Base-by-base conservation (phyloP, 805 yeast species). In the Saccharomycopsis amapae region DNA sequence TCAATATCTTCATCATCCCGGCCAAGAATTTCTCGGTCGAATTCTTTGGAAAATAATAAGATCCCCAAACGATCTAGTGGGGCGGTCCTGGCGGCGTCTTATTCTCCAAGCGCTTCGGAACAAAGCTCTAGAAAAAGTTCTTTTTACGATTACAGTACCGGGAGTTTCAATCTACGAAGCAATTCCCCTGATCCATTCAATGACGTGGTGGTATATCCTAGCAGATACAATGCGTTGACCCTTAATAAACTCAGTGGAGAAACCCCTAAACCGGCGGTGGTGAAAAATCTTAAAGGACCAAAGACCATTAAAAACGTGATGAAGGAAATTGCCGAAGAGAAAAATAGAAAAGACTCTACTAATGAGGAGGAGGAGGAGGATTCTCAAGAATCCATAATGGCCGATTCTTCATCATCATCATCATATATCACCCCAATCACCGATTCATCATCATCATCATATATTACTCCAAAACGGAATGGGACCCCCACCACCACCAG, bases 101-200 rank as follows among this genome's bases (percentile, higher is more conserved):
- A 50, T 36, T 46, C 51, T 2, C 53, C 53, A 23, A 44, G 49
- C 24, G 44, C 51, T 6, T 47, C 51, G 12, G 53, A 50, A 37
- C 53, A 50, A 20, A 50, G 53, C 28, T 47, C 51, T 5, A 40
- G 53, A 36, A 46, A 44, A 44, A 50, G 53, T 40, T 50, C 53
- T 5, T 50, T 50, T 17, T 50, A 50, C 23, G 53, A 50, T 28
- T 50, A 47, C 40, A 46, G 47, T 26, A 49, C 48, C 2, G 50
- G 45, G 15, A 44, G 44, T 24, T 32, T 42, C 20, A 46, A 43
- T 26, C 38, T 35, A 20, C 38, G 50, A 4, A 35, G 45, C 19
- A 47, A 49, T 19, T 39, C 48, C 5, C 50, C 53, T 12, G 50
- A 49, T 30, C 45, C 48, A 13, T 42, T 42, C 28, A 32, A 43